Percentiles rank a stretch among this genome's conserved stretches.
These are phyloP conservation scores for Styphnolobium japonicum DNA, from an alignment of 306 rosid species.

Conservation along the genomic window DNA sequence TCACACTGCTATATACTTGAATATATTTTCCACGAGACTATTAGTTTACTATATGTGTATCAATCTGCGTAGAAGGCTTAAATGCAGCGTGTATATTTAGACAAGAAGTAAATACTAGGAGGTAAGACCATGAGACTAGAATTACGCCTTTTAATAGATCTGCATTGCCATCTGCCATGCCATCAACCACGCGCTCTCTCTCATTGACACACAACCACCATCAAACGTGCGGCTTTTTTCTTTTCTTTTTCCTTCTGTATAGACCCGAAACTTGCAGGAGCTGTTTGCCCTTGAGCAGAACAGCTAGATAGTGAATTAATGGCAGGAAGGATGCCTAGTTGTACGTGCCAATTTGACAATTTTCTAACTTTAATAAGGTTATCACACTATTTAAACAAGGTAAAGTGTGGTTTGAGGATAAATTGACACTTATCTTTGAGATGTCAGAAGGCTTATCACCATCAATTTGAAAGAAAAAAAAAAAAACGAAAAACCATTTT, in stretches of 20 bases:
- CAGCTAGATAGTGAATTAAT: background rate
- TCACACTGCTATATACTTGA: background rate
- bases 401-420: too few relatives aligned
- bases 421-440: too few relatives aligned
- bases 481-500: too few relatives aligned
- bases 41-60: background rate
- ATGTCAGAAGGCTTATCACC: too few relatives aligned
- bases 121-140: background rate
- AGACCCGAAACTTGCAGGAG: background rate
- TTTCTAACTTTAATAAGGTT: too few relatives aligned
- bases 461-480: too few relatives aligned
- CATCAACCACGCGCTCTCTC: constrained; percentile 1
- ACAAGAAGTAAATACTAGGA: constrained; percentile 12
- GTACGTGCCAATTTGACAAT: constrained; percentile 43
- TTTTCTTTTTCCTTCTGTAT: background rate
- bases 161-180: background rate
- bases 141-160: constrained; percentile 25
- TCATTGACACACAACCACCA: constrained; percentile 18
- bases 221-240: background rate
- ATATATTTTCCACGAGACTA: too few relatives aligned
- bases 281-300: background rate
- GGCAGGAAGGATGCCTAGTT: constrained; percentile 30
- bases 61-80: background rate
- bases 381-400: too few relatives aligned
- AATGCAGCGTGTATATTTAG: constrained; percentile 23